Evolutionary conservation across 2,329 filamentous ascomycete species (phyloP).

Genomic region (Chrysoporthe deuterocubensis): DNA sequence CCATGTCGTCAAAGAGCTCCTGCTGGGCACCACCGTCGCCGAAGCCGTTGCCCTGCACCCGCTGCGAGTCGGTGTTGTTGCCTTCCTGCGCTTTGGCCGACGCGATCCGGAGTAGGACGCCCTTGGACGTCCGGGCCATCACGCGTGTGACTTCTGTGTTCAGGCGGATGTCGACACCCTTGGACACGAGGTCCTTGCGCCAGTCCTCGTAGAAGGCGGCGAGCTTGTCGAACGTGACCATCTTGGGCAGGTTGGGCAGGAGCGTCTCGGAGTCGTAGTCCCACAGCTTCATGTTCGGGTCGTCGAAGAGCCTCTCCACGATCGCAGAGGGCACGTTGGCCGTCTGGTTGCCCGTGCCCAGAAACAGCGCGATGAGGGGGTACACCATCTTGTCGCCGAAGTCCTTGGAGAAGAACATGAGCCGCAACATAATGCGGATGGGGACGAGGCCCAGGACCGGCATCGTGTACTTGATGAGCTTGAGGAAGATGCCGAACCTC

Average conservation of each 20-base stretch:
- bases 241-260: constrained; percentile 63
- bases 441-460: constrained; percentile 56
- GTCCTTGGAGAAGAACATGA: constrained; percentile 65
- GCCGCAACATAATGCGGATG: constrained; percentile 60
- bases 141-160: constrained; percentile 60
- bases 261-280: constrained; percentile 59
- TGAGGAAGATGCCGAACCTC: constrained; percentile 53
- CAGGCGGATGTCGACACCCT: constrained; percentile 60
- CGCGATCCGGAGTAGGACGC: constrained; percentile 54
- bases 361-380: constrained; percentile 73
- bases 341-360: constrained; percentile 64
- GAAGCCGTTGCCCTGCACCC: constrained; percentile 42
- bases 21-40: constrained; percentile 51
- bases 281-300: constrained; percentile 64
- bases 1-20: constrained; percentile 68
- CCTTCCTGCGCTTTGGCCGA: constrained; percentile 47
- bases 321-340: constrained; percentile 72
- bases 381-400: constrained; percentile 72
- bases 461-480: constrained; percentile 55
- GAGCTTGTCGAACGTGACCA: constrained; percentile 69
- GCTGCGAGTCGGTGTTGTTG: constrained; percentile 42
- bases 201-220: constrained; percentile 64
- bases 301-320: constrained; percentile 62
- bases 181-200: constrained; percentile 55
- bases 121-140: constrained; percentile 52